phyloP scores from a whole-genome alignment of 306 rosid species.

The Coriaria nepalensis region DNA sequence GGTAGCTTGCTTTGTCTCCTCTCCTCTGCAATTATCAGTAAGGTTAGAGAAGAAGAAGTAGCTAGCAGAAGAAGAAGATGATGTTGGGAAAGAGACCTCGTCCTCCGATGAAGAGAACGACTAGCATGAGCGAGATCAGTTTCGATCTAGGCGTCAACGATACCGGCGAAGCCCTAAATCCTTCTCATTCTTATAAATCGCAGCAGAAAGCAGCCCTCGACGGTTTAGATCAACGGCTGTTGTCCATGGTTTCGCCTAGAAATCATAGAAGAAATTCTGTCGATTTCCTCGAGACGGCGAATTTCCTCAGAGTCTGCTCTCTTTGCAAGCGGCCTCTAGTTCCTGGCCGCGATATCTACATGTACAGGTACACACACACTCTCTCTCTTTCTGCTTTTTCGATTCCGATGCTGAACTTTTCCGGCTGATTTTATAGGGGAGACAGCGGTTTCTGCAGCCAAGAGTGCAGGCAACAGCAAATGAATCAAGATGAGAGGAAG shows the following conservation, averaged over 20 bases:
- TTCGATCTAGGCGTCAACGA: slow-evolving; percentile 39
- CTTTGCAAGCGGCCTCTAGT: slow-evolving; percentile 65
- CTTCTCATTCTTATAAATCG: slow-evolving; percentile 12
- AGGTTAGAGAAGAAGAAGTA: neutral
- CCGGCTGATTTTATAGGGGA: slow-evolving; percentile 37
- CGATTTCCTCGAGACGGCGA: slow-evolving; percentile 31
- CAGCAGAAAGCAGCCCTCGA: slow-evolving; percentile 1
- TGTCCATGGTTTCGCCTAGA: slow-evolving; percentile 27
- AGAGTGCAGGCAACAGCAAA: slow-evolving; percentile 82
- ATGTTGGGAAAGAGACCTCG: slow-evolving; percentile 74
- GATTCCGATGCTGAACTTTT: neutral
- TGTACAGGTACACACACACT: slow-evolving; percentile 46
- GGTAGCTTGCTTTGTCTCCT: slow-evolving; percentile 1
- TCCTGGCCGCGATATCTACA: slow-evolving; percentile 77
- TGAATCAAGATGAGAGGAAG: slow-evolving; percentile 66
- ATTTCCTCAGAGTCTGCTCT: slow-evolving; percentile 56
- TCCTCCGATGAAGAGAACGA: slow-evolving; percentile 66
- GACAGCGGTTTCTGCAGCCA: slow-evolving; percentile 76
- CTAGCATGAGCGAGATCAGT: slow-evolving; percentile 71
- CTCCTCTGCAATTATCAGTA: neutral
- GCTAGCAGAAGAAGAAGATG: slow-evolving; percentile 24
- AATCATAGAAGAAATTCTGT: slow-evolving; percentile 25
- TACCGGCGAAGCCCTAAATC: slow-evolving; percentile 9
- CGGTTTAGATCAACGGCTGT: slow-evolving; percentile 25
- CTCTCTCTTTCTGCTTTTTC: neutral